Percentiles rank a stretch among this genome's conserved stretches.
Conservation (phyloP, 345 rosid genomes). For the Corchorus olitorius region DNA sequence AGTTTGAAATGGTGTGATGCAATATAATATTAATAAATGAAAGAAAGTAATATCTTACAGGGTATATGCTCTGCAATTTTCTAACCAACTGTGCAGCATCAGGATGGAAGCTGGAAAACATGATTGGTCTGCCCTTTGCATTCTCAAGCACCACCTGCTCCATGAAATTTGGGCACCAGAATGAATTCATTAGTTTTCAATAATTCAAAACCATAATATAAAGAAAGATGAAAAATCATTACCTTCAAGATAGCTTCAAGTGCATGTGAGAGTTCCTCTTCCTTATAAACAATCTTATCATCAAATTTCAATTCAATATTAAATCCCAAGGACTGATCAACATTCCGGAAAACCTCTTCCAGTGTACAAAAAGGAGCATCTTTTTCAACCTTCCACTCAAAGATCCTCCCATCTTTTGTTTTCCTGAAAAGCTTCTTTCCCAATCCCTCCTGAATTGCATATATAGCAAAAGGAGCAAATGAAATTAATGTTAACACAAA, state of each 20-base stretch:
- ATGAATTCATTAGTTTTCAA: too few species aligned
- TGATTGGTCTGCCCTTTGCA: conserved; percentile 64
- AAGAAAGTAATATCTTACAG: too few species aligned
- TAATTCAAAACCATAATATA: too few species aligned
- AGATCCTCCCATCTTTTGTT: conserved; percentile 71
- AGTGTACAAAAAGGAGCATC: conserved; percentile 82
- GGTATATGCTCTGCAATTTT: conserved; percentile 71
- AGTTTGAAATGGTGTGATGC: too few species aligned
- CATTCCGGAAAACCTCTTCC: conserved; percentile 75
- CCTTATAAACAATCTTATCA: conserved; percentile 65
- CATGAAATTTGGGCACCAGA: too few species aligned
- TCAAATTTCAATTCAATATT: conserved; percentile 92
- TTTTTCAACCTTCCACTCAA: conserved; percentile 63
- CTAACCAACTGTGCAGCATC: conserved; percentile 76
- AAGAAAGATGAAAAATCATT: too few species aligned
- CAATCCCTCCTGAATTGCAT: conserved; percentile 31
- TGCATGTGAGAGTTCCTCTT: conserved; percentile 55
- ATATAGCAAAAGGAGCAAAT: too few species aligned
- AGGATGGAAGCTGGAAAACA: conserved; percentile 92
- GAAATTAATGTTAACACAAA: too few species aligned
- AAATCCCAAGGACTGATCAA: conserved; percentile 72
- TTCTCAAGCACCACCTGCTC: conserved; percentile 58
- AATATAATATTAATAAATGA: too few species aligned
- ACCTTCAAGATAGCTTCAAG: conserved; percentile 53
- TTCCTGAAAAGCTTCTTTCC: conserved; percentile 51